Evolutionary conservation across 208 protist species (phyloP).

Genomic region (Leptomonas seymouri): DNA sequence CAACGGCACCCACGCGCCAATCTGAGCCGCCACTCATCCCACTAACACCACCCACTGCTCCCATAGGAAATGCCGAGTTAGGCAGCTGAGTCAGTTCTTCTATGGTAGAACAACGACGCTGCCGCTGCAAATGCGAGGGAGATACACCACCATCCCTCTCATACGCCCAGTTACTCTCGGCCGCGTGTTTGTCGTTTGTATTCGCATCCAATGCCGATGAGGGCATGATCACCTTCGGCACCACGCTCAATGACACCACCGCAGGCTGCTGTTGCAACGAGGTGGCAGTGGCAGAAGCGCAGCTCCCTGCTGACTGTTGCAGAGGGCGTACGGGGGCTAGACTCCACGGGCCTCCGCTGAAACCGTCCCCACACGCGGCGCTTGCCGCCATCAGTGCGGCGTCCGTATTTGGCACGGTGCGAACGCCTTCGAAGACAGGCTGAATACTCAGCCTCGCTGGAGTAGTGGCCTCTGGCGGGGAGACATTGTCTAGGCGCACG

Average conservation of each 20-base stretch:
- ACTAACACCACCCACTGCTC: neutral
- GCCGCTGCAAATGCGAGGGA: neutral
- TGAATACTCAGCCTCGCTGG: conserved; percentile 1
- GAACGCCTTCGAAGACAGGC: conserved; percentile 13
- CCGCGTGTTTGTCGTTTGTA: too few relatives aligned
- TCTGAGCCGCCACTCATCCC: neutral
- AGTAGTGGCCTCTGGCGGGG: neutral
- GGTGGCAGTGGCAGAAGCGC: neutral
- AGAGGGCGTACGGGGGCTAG: neutral
- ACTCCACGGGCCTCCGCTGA: too few relatives aligned
- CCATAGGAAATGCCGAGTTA: neutral
- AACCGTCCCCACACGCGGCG: too few relatives aligned
- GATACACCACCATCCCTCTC: too few relatives aligned
- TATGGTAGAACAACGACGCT: conserved; percentile 34
- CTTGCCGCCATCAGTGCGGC: neutral
- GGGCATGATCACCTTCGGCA: conserved; percentile 21
- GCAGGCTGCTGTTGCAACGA: neutral
- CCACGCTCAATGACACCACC: conserved; percentile 18
- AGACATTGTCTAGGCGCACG: conserved; percentile 5
- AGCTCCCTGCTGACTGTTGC: neutral
- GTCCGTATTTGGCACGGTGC: conserved; percentile 18
- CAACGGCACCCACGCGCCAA: neutral
- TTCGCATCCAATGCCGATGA: too few relatives aligned
- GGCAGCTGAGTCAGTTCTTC: conserved; percentile 33
- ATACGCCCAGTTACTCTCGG: too few relatives aligned